Conservation (phyloP, 257 asterid genomes). For the Apocynum venetum region DNA sequence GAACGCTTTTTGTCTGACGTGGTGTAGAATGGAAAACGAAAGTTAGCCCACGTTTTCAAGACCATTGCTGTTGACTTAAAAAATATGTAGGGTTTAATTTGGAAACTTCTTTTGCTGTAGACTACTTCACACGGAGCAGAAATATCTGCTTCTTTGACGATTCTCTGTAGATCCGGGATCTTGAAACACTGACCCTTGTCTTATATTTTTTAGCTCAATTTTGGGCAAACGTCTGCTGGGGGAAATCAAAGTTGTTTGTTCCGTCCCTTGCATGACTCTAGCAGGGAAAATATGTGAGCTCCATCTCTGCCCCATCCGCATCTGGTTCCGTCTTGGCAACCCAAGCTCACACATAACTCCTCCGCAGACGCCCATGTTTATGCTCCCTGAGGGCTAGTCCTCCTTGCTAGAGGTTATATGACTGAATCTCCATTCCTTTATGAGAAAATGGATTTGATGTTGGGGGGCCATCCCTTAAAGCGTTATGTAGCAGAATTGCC, state of each 20-base stretch:
- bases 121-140: not conserved
- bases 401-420: not conserved
- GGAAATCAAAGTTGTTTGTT: not conserved
- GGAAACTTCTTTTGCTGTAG: not conserved
- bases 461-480: too few species aligned
- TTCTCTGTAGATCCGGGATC: not conserved
- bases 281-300: not conserved
- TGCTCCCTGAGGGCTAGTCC: too few species aligned
- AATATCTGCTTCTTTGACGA: not conserved
- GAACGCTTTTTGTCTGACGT: not conserved
- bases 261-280: not conserved
- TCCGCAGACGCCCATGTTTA: not conserved
- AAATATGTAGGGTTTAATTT: not conserved
- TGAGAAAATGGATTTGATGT: too few species aligned
- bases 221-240: not conserved
- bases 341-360: not conserved
- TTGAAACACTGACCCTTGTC: not conserved
- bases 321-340: not conserved
- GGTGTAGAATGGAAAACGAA: too few species aligned
- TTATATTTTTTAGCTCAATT: not conserved
- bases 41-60: not conserved
- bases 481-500: too few species aligned
- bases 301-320: not conserved
- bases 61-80: not conserved
- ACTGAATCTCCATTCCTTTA: too few species aligned